Percentiles rank a stretch among this genome's conserved stretches.
These are phyloP conservation scores for Kwoniella dendrophila DNA, from an alignment of 768 basidiomycete genomes.

Conservation along the genomic window DNA sequence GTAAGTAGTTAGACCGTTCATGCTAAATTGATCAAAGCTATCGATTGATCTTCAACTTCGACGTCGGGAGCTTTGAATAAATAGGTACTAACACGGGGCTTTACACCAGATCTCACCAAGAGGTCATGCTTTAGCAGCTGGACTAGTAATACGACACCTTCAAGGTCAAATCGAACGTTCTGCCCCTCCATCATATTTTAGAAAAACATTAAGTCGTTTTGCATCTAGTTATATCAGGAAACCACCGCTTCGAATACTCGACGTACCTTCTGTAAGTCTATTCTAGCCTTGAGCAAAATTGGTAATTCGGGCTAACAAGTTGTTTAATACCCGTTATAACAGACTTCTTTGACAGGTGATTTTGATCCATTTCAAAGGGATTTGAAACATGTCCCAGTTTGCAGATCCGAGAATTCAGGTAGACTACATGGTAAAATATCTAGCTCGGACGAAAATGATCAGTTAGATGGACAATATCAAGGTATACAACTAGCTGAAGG, in stretches of 20 bases:
- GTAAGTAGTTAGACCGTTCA: slow-evolving; percentile 28
- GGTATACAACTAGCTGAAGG: slow-evolving; percentile 24
- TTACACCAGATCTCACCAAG: slow-evolving; percentile 40
- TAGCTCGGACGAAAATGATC: slow-evolving; percentile 16
- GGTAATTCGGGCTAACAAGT: background rate
- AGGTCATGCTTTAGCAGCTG: slow-evolving; percentile 43
- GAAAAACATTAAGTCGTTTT: slow-evolving; percentile 14
- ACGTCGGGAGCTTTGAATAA: background rate
- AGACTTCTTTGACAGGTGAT: slow-evolving; percentile 32
- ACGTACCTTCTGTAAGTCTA: slow-evolving; percentile 35
- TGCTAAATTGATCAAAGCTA: background rate
- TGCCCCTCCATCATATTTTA: slow-evolving; percentile 13
- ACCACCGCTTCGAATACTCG: slow-evolving; percentile 20
- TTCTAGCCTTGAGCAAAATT: background rate
- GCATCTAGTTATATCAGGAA: slow-evolving; percentile 18
- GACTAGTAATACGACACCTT: slow-evolving; percentile 38
- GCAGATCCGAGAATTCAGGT: slow-evolving; percentile 41
- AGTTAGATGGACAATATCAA: background rate
- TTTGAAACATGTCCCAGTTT: slow-evolving; percentile 22
- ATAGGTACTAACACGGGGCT: background rate
- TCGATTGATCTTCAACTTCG: too few relatives aligned
- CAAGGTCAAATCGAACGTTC: slow-evolving; percentile 30
- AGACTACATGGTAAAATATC: slow-evolving; percentile 22
- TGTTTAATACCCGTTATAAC: slow-evolving; percentile 1
- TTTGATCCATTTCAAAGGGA: slow-evolving; percentile 32